These are phyloP conservation scores for Dunaliella sp. DNA, from an alignment of 139 green algal species.

Conservation along the genomic window DNA sequence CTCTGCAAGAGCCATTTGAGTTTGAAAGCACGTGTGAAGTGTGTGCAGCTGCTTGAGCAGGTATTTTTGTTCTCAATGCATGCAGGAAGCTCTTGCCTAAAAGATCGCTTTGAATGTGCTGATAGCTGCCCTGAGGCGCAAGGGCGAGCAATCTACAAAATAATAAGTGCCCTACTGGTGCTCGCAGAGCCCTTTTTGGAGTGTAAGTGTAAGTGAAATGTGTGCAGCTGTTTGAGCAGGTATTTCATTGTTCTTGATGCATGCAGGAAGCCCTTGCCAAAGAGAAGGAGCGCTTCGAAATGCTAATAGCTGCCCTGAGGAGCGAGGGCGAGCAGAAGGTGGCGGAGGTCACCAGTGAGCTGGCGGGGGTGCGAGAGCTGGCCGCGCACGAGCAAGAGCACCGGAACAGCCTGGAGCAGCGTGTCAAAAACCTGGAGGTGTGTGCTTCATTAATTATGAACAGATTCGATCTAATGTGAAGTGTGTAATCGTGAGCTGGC, in stretches of 20 bases:
- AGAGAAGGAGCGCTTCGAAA: constrained; percentile 30
- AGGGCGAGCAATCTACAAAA: neutral
- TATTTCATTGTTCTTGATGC: neutral
- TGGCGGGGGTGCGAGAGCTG: constrained; percentile 13
- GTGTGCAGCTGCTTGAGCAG: neutral
- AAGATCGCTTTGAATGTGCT: constrained; percentile 28
- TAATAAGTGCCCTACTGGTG: neutral
- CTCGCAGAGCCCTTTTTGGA: neutral
- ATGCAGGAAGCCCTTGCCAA: constrained; percentile 15
- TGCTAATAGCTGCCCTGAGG: constrained; percentile 27
- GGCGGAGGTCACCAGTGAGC: neutral
- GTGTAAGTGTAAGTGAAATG: neutral
- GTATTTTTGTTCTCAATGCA: neutral
- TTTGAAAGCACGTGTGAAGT: neutral
- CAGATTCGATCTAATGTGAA: no score
- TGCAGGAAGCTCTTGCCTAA: constrained; percentile 17
- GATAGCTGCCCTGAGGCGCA: constrained; percentile 1
- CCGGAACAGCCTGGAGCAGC: constrained; percentile 1
- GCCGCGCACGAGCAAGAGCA: neutral
- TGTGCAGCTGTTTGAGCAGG: neutral
- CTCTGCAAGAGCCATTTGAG: neutral
- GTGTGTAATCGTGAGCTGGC: no score
- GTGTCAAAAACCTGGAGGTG: neutral
- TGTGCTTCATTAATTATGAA: no score
- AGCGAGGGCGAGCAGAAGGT: constrained; percentile 15